A percentile compares a stretch with the other conserved stretches of the same genome.
phyloP scores from a whole-genome alignment of 2,329 filamentous ascomycete species.

The Pyrenochaeta sp. region DNA sequence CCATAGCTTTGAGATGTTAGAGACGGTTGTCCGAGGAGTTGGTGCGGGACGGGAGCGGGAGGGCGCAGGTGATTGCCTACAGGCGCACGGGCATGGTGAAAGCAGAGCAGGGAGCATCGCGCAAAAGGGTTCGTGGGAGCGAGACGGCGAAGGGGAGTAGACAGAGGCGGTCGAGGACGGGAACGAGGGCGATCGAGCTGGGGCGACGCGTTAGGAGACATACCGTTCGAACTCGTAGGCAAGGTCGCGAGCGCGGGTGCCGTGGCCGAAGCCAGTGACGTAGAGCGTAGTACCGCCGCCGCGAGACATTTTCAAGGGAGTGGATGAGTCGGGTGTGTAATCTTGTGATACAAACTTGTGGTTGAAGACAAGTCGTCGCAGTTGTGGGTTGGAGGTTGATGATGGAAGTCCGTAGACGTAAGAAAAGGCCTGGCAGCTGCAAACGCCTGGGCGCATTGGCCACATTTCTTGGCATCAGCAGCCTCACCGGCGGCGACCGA shows the following conservation, averaged over 20 bases:
- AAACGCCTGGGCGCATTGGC: slow-evolving; percentile 4
- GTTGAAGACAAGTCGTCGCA: slow-evolving; percentile 10
- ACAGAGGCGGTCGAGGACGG: slow-evolving; percentile 35
- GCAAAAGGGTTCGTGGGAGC: slow-evolving; percentile 25
- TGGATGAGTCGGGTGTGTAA: slow-evolving; percentile 7
- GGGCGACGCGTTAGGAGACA: slow-evolving; percentile 68
- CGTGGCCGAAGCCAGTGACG: slow-evolving; percentile 98
- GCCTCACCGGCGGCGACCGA: not conserved
- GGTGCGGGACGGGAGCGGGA: slow-evolving; percentile 34
- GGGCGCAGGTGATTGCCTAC: slow-evolving; percentile 27
- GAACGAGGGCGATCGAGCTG: slow-evolving; percentile 41
- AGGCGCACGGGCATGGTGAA: slow-evolving; percentile 8
- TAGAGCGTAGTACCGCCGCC: slow-evolving; percentile 92
- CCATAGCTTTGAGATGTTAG: slow-evolving; percentile 79
- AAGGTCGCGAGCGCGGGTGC: slow-evolving; percentile 97
- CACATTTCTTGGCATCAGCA: not conserved
- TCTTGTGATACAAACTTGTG: slow-evolving; percentile 19
- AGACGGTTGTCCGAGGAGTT: slow-evolving; percentile 38
- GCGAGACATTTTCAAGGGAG: slow-evolving; percentile 76
- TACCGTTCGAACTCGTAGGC: slow-evolving; percentile 99
- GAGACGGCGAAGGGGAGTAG: slow-evolving; percentile 21
- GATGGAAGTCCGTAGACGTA: slow-evolving; percentile 17
- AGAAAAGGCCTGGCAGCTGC: slow-evolving; percentile 14
- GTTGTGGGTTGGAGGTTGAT: slow-evolving; percentile 15
- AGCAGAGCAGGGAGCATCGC: slow-evolving; percentile 15